Evolutionary conservation across 1,139 yeast genomes (phyloP).

Genomic region (Saccharomyces uvarum): DNA sequence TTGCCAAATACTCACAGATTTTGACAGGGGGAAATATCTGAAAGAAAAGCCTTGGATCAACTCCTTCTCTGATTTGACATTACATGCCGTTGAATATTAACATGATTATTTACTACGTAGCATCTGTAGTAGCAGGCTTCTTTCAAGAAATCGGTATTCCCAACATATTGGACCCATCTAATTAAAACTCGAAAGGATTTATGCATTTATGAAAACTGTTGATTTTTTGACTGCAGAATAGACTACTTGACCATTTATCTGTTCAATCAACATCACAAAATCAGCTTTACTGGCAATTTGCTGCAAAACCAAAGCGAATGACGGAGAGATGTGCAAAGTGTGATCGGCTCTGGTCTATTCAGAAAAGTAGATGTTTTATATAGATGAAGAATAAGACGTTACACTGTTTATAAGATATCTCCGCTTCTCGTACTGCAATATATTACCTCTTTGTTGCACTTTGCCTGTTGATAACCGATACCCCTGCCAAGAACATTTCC

Average conservation of each 20-base stretch:
- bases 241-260: not conserved
- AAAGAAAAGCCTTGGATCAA: conserved; percentile 39
- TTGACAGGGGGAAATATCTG: conserved; percentile 19
- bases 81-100: conserved; percentile 31
- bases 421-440: not conserved
- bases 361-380: too few species aligned
- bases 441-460: not conserved
- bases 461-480: not conserved
- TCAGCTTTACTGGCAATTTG: not conserved
- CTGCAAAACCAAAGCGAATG: not conserved
- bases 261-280: not conserved
- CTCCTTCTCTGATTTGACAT: conserved; percentile 48
- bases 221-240: not conserved
- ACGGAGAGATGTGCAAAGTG: not conserved
- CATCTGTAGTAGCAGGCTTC: not conserved
- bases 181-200: too few species aligned
- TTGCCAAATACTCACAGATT: conserved; percentile 19
- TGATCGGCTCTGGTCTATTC: not conserved
- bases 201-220: not conserved
- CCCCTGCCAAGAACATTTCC: not conserved
- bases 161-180: not conserved
- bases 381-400: not conserved
- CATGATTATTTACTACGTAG: not conserved
- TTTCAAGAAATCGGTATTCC: not conserved
- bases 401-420: not conserved